phyloP scores from a whole-genome alignment of 805 yeast species.

The Kluyveromyces nonfermentans region DNA sequence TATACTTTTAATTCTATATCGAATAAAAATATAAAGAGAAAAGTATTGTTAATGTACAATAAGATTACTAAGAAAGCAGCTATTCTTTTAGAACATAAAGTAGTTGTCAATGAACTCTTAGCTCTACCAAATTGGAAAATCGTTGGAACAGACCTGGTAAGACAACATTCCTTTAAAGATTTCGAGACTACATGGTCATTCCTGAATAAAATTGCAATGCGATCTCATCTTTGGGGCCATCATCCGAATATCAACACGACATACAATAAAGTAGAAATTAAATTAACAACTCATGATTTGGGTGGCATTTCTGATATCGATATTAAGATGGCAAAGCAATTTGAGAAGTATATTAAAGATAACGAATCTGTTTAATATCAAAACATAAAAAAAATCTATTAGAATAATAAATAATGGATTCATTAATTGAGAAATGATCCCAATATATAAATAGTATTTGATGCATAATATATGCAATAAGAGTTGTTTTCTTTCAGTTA shows the following conservation, averaged over 20 bases:
- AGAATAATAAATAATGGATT: neutral
- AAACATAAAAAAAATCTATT: constrained; percentile 1
- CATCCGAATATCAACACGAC: constrained; percentile 63
- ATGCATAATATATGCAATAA: neutral
- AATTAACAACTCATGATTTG: constrained; percentile 58
- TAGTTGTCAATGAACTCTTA: constrained; percentile 16
- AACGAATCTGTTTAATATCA: neutral
- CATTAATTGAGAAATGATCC: neutral
- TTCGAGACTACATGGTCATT: constrained; percentile 63
- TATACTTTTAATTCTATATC: neutral
- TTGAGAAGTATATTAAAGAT: constrained; percentile 30
- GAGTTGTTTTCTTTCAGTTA: neutral
- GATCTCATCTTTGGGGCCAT: constrained; percentile 51
- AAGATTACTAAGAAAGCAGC: constrained; percentile 28
- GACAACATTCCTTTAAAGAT: constrained; percentile 36
- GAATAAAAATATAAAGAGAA: neutral
- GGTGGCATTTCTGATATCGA: constrained; percentile 47
- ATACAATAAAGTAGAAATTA: constrained; percentile 47
- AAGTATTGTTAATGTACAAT: constrained; percentile 28
- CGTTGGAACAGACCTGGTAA: constrained; percentile 19
- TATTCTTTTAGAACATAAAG: constrained; percentile 18
- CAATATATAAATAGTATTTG: too few species aligned
- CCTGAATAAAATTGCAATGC: constrained; percentile 45
- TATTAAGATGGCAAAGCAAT: constrained; percentile 43
- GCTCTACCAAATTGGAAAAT: constrained; percentile 21